A percentile compares a stretch with the other conserved stretches of the same genome.
phyloP scores from a whole-genome alignment of 768 basidiomycete genomes.

The Boletus vermiculosoides region DNA sequence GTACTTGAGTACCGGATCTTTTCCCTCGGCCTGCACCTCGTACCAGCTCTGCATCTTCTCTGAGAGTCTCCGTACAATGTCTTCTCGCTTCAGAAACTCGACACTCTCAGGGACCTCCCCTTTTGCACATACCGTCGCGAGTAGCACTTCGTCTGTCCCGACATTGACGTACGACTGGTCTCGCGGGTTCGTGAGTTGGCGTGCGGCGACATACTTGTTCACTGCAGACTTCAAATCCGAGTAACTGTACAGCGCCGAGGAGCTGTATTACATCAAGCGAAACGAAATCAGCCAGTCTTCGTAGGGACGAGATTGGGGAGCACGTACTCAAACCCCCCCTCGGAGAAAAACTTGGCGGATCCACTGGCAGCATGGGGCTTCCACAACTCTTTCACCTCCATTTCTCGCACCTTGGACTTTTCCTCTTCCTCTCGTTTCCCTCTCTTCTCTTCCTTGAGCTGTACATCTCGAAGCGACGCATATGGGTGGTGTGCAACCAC shows the following conservation, averaged over 20 bases:
- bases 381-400: constrained; percentile 69
- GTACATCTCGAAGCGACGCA: constrained; percentile 64
- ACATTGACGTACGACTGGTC: constrained; percentile 74
- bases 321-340: constrained; percentile 60
- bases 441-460: constrained; percentile 59
- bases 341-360: constrained; percentile 60
- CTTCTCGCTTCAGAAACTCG: constrained; percentile 68
- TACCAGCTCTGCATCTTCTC: constrained; percentile 79
- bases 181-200: constrained; percentile 60
- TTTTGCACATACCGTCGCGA: constrained; percentile 38
- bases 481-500: constrained; percentile 52
- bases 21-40: constrained; percentile 53
- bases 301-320: background rate
- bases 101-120: constrained; percentile 25
- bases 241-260: constrained; percentile 51
- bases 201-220: constrained; percentile 58
- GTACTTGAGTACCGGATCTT: constrained; percentile 60
- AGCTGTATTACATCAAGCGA: constrained; percentile 36
- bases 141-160: constrained; percentile 42
- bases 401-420: constrained; percentile 45
- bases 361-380: constrained; percentile 57
- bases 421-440: constrained; percentile 52
- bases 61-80: constrained; percentile 51
- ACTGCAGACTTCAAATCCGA: constrained; percentile 56
- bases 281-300: background rate